Base-by-base conservation (phyloP, 352 stramenopile genomes). In the Plasmopara halstedii region DNA sequence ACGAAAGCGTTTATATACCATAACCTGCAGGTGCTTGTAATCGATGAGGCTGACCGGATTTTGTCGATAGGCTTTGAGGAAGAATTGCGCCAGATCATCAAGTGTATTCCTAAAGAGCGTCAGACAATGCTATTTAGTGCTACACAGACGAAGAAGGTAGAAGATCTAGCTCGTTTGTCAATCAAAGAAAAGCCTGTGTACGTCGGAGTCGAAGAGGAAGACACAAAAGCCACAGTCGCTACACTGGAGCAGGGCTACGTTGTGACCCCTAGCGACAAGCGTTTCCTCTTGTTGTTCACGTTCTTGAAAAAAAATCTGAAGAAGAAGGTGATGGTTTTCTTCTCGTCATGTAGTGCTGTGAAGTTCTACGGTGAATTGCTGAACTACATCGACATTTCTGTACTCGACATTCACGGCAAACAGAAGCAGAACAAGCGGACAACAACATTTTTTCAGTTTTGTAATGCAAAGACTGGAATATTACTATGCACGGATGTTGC, bases 231-330 rank as follows among this genome's bases (percentile, higher is more conserved):
- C 3, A 99, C 96, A 0, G 88, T 97, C 7, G 81, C 79, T 33
- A 95, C 89, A 20, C 66, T 99, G 34, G 94, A 98, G 58, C 95
- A 99, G 63, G 97, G 97, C 29, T 99, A 99, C 64, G 95, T 99
- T 10, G 96, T 98, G 31, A 98, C 94, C 53, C 87, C 93, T 8
- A 97, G 86, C 39, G 94, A 98, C 51, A 97, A 98, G 73, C 90
- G 97, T 25, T 99, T 99, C 59, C 73, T 99, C 38, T 69, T 99
- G 39, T 75, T 99, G 15, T 99, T 98, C 57, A 98, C 97, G 8
- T 99, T 99, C 70, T 65, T 99, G 20, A 99, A 99, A 64, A 98
- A 98, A 73, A 99, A 99, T 75, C 73, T 97, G 46, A 98, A 98
- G 59, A 99, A 99, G 62, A 99, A 99, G 63, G 94, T 98, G 42